Base-by-base conservation (phyloP, 2,329 filamentous ascomycete genomes). In the Fusarium floridanum region DNA sequence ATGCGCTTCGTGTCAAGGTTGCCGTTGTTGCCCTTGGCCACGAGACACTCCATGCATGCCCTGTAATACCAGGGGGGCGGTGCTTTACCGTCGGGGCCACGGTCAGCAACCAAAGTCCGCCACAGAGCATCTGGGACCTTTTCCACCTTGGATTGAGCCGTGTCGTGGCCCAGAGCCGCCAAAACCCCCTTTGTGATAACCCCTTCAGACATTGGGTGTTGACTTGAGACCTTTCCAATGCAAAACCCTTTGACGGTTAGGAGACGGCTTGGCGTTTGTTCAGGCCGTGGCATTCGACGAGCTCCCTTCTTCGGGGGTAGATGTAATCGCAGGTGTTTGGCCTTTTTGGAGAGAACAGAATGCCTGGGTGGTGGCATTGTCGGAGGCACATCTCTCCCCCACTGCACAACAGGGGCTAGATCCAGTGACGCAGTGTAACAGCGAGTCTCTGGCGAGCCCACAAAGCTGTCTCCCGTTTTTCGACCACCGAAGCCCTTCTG, bases 61-160 rank as follows among this genome's bases (percentile, higher is more conserved):
- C 41, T 43, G n/a, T 43, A 6, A 22, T 43, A 43, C 41, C 41
- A 22, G 12, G n/a, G 6, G 6, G 41, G 41, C 3, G 41, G 41
- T 22, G 41, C 41, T 22, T 43, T 43, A 2, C 41, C 41, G 3
- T 43, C 41, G 7, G 41, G 41, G n/a, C 41, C 41, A 14, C 41
- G 41, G 41, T 43, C 41, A 1, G 41, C 41, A 14, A 43, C n/a
- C 11, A 43, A 4, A 14, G 41, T 43, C 4, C 41, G n/a, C 41
- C 41, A 43, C 3, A 43, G 3, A 14, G 41, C 10, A 43, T 43
- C 41, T 5, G 41, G 41, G 11, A 43, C 41, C 5, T 10, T 6
- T 2, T 20, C n/a, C 11, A 43, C 1, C 5, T 7, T 6, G n/a
- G 2, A 3, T 20, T 6, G n/a, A 20, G 5, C 5, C 6, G n/a